phyloP scores from a whole-genome alignment of 495 filamentous ascomycete species.

The Penicillium odoratum region DNA sequence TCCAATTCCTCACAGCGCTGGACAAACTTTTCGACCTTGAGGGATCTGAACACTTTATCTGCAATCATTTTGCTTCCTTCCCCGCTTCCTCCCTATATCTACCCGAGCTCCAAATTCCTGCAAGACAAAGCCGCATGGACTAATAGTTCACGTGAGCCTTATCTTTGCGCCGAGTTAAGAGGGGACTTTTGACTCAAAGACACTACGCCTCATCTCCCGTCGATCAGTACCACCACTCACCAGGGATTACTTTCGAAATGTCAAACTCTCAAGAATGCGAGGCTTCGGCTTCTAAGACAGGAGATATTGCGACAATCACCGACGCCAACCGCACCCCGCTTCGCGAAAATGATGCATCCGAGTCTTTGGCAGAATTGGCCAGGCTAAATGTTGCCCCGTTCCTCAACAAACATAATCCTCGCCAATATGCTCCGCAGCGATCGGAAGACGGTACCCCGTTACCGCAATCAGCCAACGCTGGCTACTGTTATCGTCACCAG shows the following conservation, averaged over 20 bases:
- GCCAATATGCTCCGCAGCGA: conserved; percentile 71
- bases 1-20: conserved; percentile 1
- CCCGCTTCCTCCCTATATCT: background rate
- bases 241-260: background rate
- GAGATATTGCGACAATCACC: conserved; percentile 19
- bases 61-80: background rate
- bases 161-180: background rate
- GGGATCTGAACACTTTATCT: conserved; percentile 1
- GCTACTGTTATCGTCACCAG: conserved; percentile 93
- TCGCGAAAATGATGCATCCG: conserved; percentile 22
- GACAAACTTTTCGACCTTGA: conserved; percentile 8
- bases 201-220: background rate
- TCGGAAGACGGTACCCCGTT: conserved; percentile 32
- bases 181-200: background rate
- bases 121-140: conserved; percentile 2
- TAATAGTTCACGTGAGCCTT: background rate
- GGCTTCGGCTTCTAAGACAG: background rate
- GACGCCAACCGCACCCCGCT: conserved; percentile 24
- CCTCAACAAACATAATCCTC: conserved; percentile 80
- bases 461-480: conserved; percentile 63
- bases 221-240: background rate
- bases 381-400: conserved; percentile 72
- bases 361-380: conserved; percentile 47
- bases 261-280: background rate
- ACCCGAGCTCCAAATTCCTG: background rate